phyloP scores from a whole-genome alignment of 2,329 filamentous ascomycete genomes.

The Cytospora piceicola region DNA sequence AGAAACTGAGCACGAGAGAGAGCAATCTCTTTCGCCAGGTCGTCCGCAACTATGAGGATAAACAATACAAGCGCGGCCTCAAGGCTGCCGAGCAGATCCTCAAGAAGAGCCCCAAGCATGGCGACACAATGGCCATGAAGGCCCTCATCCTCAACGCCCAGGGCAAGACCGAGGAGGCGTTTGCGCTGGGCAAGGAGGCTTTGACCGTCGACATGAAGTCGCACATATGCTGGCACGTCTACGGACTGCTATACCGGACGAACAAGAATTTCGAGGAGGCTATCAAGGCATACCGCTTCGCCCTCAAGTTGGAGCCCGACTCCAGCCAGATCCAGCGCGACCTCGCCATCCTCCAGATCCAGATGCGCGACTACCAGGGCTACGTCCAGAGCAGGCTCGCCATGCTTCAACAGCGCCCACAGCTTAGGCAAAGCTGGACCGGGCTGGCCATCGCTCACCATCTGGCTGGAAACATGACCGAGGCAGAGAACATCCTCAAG shows the following conservation, averaged over 20 bases:
- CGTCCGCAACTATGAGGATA: conserved; percentile 95
- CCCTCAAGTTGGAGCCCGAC: conserved; percentile 89
- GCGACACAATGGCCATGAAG: conserved; percentile 99
- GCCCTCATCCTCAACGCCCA: conserved; percentile 93
- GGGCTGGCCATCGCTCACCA: conserved; percentile 94
- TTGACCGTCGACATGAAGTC: conserved; percentile 98
- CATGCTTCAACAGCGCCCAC: conserved; percentile 85
- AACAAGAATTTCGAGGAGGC: conserved; percentile 99
- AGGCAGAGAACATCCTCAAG: conserved; percentile 88
- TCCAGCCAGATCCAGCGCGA: conserved; percentile 93
- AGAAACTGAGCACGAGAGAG: conserved; percentile 83
- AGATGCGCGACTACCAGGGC: conserved; percentile 94
- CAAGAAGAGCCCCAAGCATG: conserved; percentile 92
- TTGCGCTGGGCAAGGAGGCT: conserved; percentile 88
- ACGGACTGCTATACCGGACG: conserved; percentile 88
- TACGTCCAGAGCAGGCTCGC: conserved; percentile 87
- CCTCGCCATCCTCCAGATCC: conserved; percentile 87
- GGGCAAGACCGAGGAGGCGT: conserved; percentile 92
- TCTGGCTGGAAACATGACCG: conserved; percentile 78
- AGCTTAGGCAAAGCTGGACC: conserved; percentile 92
- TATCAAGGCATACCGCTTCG: conserved; percentile 98
- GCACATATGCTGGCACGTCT: conserved; percentile 99
- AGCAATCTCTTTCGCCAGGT: conserved; percentile 91
- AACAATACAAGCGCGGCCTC: conserved; percentile 93
- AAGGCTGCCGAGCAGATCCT: conserved; percentile 97